phyloP scores from a whole-genome alignment of 1,284 basidiomycete genomes.

The Sphaerobolus stellatus region DNA sequence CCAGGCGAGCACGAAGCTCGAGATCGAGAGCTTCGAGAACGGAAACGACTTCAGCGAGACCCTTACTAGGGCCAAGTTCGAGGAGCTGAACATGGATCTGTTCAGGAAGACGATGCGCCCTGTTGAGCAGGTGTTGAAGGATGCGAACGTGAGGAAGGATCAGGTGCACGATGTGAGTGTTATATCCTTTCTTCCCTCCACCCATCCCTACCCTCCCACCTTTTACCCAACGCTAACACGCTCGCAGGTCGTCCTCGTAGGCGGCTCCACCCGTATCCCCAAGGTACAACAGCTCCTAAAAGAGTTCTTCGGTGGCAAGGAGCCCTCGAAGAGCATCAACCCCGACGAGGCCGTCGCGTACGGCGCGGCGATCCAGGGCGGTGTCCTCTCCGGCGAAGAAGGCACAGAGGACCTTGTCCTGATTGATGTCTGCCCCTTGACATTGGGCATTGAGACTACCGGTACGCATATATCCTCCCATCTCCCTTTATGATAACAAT shows the following conservation, averaged over 20 bases:
- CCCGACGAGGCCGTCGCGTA: slow-evolving; percentile 59
- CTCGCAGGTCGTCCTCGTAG: slow-evolving; percentile 81
- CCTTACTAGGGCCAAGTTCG: slow-evolving; percentile 96
- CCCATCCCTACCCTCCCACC: not conserved
- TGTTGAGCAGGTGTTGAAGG: slow-evolving; percentile 98
- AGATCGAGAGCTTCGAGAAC: slow-evolving; percentile 85
- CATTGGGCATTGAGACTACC: slow-evolving; percentile 97
- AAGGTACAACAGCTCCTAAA: slow-evolving; percentile 62
- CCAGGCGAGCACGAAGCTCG: slow-evolving; percentile 72
- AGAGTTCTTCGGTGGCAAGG: slow-evolving; percentile 52
- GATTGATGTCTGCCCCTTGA: slow-evolving; percentile 93
- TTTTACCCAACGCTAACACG: not conserved
- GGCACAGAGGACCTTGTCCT: slow-evolving; percentile 85
- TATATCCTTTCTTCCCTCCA: not conserved
- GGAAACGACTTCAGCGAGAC: slow-evolving; percentile 98
- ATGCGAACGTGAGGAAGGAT: slow-evolving; percentile 97
- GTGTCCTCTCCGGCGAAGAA: slow-evolving; percentile 89
- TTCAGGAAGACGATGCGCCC: slow-evolving; percentile 99
- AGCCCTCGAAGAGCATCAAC: slow-evolving; percentile 51
- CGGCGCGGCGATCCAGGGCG: slow-evolving; percentile 72
- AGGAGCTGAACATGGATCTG: slow-evolving; percentile 97
- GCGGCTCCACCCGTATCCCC: slow-evolving; percentile 63
- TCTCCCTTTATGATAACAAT: not conserved
- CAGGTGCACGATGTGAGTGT: slow-evolving; percentile 82
- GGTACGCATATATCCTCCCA: slow-evolving; percentile 40